These are phyloP conservation scores for Rossbeevera mucosa DNA, from an alignment of 768 basidiomycete species.

Conservation along the genomic window DNA sequence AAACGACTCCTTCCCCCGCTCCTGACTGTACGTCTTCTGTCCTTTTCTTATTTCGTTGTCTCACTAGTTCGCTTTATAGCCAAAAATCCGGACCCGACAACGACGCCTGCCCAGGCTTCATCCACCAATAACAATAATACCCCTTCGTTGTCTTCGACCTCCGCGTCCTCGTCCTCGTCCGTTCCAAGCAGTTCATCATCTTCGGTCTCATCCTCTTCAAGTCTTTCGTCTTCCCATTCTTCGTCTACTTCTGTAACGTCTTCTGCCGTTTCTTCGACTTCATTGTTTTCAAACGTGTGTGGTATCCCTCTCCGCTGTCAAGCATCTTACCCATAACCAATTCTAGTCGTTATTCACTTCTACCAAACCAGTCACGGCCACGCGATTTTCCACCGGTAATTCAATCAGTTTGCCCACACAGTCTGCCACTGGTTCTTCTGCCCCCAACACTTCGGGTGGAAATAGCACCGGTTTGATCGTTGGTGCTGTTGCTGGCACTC, in stretches of 20 bases:
- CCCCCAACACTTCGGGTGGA: constrained; percentile 34
- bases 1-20: background rate
- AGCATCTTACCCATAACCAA: background rate
- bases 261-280: constrained; percentile 4
- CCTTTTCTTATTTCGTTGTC: background rate
- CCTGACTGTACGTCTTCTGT: background rate
- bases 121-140: constrained; percentile 2
- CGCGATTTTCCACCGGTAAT: background rate
- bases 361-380: background rate
- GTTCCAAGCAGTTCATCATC: constrained; percentile 7
- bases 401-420: constrained; percentile 1
- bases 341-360: background rate
- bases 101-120: background rate
- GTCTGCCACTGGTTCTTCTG: constrained; percentile 22
- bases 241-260: constrained; percentile 5
- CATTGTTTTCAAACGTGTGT: constrained; percentile 17
- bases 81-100: background rate
- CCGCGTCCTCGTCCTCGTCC: constrained; percentile 3
- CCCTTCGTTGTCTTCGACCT: constrained; percentile 8
- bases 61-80: constrained; percentile 7
- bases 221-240: background rate
- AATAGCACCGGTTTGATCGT: constrained; percentile 29
- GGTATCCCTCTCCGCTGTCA: background rate
- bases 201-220: constrained; percentile 3
- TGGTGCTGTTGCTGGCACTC: constrained; percentile 43